Conservation (phyloP, 164 flowering plant genomes). For the Cinnamomum micranthum region DNA sequence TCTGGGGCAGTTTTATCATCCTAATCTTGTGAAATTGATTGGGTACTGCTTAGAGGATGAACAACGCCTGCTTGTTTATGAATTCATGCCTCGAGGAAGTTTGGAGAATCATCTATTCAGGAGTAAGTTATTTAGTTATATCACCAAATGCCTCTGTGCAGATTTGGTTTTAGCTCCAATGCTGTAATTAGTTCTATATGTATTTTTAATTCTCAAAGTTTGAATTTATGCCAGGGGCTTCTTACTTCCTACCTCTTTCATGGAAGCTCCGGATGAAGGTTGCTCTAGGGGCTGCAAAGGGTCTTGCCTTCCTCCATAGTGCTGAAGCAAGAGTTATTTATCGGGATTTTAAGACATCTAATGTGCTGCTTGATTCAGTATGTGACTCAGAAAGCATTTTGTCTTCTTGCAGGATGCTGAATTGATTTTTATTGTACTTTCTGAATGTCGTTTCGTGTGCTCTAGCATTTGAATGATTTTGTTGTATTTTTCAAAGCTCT, state of each 20-base stretch:
- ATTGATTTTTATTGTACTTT: neutral
- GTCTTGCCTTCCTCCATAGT: slow-evolving; percentile 41
- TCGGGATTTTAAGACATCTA: slow-evolving; percentile 33
- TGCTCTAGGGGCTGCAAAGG: slow-evolving; percentile 39
- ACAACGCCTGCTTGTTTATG: slow-evolving; percentile 72
- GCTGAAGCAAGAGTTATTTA: slow-evolving; percentile 34
- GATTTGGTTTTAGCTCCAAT: neutral
- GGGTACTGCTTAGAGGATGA: slow-evolving; percentile 92
- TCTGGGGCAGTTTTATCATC: slow-evolving; percentile 73
- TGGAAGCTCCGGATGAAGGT: slow-evolving; percentile 40
- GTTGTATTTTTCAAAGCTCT: neutral
- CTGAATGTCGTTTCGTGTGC: neutral
- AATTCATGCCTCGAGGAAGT: slow-evolving; percentile 83
- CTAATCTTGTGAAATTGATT: slow-evolving; percentile 71
- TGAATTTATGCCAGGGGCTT: slow-evolving; percentile 21
- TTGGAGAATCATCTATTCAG: slow-evolving; percentile 84
- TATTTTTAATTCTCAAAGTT: slow-evolving; percentile 7
- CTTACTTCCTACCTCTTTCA: slow-evolving; percentile 46
- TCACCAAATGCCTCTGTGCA: neutral
- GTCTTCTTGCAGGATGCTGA: neutral
- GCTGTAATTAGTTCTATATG: neutral
- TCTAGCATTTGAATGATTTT: neutral
- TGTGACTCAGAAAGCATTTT: neutral
- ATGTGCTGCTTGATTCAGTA: slow-evolving; percentile 35
- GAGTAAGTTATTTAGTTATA: slow-evolving; percentile 47